Base-by-base conservation (phyloP, 345 rosid species). In the Durio zibethinus region DNA sequence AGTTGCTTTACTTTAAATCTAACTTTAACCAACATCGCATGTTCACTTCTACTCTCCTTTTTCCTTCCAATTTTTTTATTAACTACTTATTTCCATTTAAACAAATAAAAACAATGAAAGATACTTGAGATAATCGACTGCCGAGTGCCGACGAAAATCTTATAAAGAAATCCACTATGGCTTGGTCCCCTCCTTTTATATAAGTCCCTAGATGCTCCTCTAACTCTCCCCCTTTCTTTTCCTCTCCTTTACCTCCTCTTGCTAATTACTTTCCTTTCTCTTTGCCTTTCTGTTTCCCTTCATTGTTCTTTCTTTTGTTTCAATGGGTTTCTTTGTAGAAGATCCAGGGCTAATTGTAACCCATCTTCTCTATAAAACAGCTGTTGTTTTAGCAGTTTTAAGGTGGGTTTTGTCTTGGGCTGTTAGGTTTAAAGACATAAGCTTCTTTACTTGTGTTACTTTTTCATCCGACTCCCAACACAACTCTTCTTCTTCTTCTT, bases 321-420 rank as follows among this genome's bases (percentile, higher is more conserved):
- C 68, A 25, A 92, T 91, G 97, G 84, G 93, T 62, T 82, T 89
- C 83, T 90, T 88, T 64, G 85, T 84, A 33, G 98, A 90, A 56
- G 93, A 92, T 73, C 89, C 94, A 5, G 81, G 89, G 75, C 78
- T 85, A 54, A 80, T 89, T 1, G 72, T 86, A 38, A 82, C 89
- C 57, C 92, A 92, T 31, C 61, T 89, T 69, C 85, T 95, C 25
- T 92, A 95, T 97, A 82, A 90, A 82, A 85, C 93, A 43, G 99
- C 97, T 6, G 85, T 90, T 54, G 78, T 86, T 9, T 78, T 93
- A 57, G 87, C 99, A 21, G 75, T 95, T 54, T 33, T 90, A 33
- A 83, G 99, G 82, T 92, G 98, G 97, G 80, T 87, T n/a, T 48
- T 87, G 31, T 80, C 93, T 2, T 90, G 93, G 90, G 84, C 83